A percentile compares a stretch with the other conserved stretches of the same genome.
Conservation (phyloP, 306 rosid genomes). For the Malus asiatica region DNA sequence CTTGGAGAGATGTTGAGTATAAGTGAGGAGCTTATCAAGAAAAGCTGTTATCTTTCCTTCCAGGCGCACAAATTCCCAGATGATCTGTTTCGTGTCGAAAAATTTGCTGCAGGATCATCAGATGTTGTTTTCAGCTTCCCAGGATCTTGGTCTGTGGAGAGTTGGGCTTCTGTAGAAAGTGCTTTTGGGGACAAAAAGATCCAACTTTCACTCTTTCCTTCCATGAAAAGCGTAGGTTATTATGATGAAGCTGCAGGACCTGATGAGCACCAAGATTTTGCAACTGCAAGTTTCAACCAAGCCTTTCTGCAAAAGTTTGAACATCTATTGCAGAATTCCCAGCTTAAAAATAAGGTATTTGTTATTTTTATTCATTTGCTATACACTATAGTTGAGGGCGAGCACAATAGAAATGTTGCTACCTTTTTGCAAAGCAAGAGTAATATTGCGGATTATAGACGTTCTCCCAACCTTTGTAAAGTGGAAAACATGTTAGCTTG, state of each 20-base stretch:
- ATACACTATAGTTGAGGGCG: no score
- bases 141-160: conserved; percentile 35
- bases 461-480: no score
- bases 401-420: no score
- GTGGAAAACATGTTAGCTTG: no score
- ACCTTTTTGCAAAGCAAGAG: rapidly evolving
- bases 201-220: conserved; percentile 36
- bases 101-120: conserved; percentile 2
- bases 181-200: conserved; percentile 45
- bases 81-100: conserved; percentile 18
- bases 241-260: conserved; percentile 24
- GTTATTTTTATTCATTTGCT: neutral
- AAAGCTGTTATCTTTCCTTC: conserved; percentile 31
- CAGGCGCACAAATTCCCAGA: conserved; percentile 29
- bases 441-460: no score
- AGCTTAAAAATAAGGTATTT: conserved; percentile 33
- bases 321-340: neutral
- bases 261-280: neutral
- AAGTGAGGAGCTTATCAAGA: conserved; percentile 33
- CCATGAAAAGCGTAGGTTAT: conserved; percentile 55
- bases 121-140: conserved; percentile 39
- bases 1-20: conserved; percentile 31
- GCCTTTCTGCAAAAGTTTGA: conserved; percentile 43
- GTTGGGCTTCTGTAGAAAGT: conserved; percentile 27
- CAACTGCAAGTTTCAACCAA: conserved; percentile 38